A percentile compares a stretch with the other conserved stretches of the same genome.
phyloP scores from a whole-genome alignment of 352 stramenopile species.

The Phytopythium montanum region DNA sequence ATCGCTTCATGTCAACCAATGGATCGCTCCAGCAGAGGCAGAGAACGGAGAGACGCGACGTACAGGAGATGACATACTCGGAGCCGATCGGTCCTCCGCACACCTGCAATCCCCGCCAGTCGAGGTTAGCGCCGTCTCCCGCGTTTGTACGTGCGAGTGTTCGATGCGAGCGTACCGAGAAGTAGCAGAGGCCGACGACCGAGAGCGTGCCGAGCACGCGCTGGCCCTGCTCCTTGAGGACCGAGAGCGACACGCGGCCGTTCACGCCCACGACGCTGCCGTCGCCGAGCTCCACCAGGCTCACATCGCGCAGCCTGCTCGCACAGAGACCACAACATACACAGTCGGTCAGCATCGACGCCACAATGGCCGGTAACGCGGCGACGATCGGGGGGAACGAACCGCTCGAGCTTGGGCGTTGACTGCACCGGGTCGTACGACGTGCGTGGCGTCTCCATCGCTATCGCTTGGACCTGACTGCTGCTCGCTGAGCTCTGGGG shows the following conservation, averaged over 20 bases:
- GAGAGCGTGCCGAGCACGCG: conserved; percentile 56
- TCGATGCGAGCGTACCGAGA: too few relatives aligned
- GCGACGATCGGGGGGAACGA: too few relatives aligned
- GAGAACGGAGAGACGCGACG: conserved; percentile 3
- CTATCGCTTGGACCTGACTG: too few relatives aligned
- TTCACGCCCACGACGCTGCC: not conserved
- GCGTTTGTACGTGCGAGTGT: too few relatives aligned
- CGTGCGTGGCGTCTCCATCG: too few relatives aligned
- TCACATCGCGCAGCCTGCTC: conserved; percentile 13
- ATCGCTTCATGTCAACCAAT: not conserved
- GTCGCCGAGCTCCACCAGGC: conserved; percentile 15
- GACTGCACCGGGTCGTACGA: conserved; percentile 16
- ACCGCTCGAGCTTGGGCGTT: conserved; percentile 25
- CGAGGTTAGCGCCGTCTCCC: too few relatives aligned
- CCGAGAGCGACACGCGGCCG: not conserved
- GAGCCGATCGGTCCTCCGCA: conserved; percentile 30
- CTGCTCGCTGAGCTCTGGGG: too few relatives aligned
- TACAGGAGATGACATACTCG: conserved; percentile 42
- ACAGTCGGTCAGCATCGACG: too few relatives aligned
- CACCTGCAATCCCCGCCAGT: too few relatives aligned
- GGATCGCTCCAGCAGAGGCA: too few relatives aligned
- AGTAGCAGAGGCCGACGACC: conserved; percentile 56
- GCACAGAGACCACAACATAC: too few relatives aligned
- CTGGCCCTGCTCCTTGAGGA: conserved; percentile 34
- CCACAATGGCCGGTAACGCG: too few relatives aligned